phyloP scores from a whole-genome alignment of 176 grass and related monocot species.

The Triticum timopheevii region DNA sequence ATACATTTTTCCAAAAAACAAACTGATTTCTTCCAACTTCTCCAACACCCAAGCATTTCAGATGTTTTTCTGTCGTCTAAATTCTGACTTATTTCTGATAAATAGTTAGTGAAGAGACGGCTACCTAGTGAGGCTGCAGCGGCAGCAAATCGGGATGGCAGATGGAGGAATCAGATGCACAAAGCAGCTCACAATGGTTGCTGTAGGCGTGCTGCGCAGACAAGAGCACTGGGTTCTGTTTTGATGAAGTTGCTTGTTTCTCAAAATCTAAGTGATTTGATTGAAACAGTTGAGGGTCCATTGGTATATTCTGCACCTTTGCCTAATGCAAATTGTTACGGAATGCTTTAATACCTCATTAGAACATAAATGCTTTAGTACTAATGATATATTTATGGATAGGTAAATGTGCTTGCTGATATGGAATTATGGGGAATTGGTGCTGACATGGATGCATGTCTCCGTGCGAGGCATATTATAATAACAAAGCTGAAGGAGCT shows the following conservation, averaged over 20 bases:
- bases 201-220: conserved; percentile 77
- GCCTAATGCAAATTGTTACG: conserved; percentile 11
- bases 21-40: neutral
- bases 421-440: conserved; percentile 95
- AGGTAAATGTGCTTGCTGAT: conserved; percentile 93
- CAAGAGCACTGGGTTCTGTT: conserved; percentile 68
- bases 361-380: neutral
- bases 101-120: conserved; percentile 80
- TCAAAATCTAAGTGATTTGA: conserved; percentile 62
- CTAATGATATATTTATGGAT: neutral
- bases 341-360: neutral
- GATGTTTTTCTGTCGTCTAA: neutral
- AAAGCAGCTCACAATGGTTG: conserved; percentile 96
- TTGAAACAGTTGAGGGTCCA: conserved; percentile 71
- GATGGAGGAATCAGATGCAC: conserved; percentile 96
- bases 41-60: neutral
- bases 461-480: conserved; percentile 70
- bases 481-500: conserved; percentile 87
- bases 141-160: conserved; percentile 80
- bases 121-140: conserved; percentile 62
- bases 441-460: conserved; percentile 91
- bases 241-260: conserved; percentile 71
- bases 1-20: neutral
- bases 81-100: neutral
- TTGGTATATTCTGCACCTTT: conserved; percentile 58